phyloP scores from a whole-genome alignment of 2,329 filamentous ascomycete species.

The Albifimbria verrucaria region DNA sequence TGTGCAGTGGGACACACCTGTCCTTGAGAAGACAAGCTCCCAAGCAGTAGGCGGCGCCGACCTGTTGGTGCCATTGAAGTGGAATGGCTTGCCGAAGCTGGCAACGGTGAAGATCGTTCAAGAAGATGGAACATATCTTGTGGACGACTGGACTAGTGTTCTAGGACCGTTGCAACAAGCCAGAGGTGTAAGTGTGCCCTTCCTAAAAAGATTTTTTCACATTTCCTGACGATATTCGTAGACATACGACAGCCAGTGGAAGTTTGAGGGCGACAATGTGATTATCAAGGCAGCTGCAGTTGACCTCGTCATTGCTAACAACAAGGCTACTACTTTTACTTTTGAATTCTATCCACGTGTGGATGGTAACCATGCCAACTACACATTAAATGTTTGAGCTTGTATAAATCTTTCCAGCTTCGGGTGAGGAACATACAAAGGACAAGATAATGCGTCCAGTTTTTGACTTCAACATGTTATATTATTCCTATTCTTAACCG shows the following conservation, averaged over 20 bases:
- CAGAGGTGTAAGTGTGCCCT: conserved; percentile 26
- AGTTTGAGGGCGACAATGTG: conserved; percentile 43
- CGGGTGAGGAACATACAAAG: no score
- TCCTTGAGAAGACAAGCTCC: not conserved
- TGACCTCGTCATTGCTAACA: conserved; percentile 41
- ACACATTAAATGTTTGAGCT: conserved; percentile 13
- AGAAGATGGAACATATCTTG: conserved; percentile 44
- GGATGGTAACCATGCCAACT: conserved; percentile 44
- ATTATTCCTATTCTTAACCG: no score
- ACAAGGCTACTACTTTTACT: conserved; percentile 42
- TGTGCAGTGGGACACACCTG: conserved; percentile 49
- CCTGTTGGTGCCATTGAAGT: conserved; percentile 1
- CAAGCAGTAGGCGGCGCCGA: conserved; percentile 4
- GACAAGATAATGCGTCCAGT: no score
- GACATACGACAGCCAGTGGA: conserved; percentile 50
- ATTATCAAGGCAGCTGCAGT: conserved; percentile 43
- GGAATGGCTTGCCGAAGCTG: not conserved
- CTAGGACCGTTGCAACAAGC: conserved; percentile 50
- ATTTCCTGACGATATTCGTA: conserved; percentile 1
- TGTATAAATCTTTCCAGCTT: no score
- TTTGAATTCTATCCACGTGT: conserved; percentile 55
- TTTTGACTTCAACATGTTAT: no score
- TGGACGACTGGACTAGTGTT: conserved; percentile 55
- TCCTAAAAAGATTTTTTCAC: not conserved
- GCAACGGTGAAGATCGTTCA: conserved; percentile 6